Percentiles rank a stretch among this genome's conserved stretches.
Conservation (phyloP, 768 basidiomycete species). For the Gelatoporia subvermispora region DNA sequence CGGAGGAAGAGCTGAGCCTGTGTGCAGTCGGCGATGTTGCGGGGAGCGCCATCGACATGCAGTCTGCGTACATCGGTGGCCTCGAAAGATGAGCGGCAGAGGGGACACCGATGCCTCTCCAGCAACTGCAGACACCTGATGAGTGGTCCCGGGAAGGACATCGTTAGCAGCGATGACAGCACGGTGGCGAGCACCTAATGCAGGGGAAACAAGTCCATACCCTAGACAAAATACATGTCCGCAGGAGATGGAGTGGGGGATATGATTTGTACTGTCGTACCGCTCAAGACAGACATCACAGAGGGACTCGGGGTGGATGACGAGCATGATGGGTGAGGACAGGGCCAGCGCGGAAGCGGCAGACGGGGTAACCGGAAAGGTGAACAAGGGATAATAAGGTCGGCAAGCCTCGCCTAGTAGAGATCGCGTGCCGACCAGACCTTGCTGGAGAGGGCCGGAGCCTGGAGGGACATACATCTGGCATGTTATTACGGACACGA, state of each 20-base stretch:
- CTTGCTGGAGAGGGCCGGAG: constrained; percentile 14
- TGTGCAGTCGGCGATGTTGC: constrained; percentile 26
- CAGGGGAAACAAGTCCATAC: constrained; percentile 10
- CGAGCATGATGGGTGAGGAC: constrained; percentile 52
- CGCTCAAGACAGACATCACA: constrained; percentile 76
- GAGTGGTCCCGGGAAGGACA: too few relatives aligned
- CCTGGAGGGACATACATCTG: constrained; percentile 16
- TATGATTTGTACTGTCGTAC: constrained; percentile 44
- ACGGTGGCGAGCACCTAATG: not conserved
- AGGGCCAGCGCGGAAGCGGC: constrained; percentile 17
- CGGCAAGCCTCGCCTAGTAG: constrained; percentile 23
- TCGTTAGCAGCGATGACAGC: not conserved
- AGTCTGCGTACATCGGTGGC: constrained; percentile 44
- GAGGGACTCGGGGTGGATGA: constrained; percentile 54
- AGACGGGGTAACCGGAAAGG: constrained; percentile 1
- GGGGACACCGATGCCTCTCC: constrained; percentile 47
- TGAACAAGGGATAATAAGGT: constrained; percentile 16
- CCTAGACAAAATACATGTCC: constrained; percentile 61
- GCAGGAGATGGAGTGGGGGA: constrained; percentile 62
- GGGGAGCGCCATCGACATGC: constrained; percentile 51
- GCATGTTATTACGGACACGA: constrained; percentile 13
- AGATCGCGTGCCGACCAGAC: constrained; percentile 25
- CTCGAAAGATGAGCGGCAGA: constrained; percentile 57
- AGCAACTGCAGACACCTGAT: constrained; percentile 53
- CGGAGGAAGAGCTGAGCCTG: constrained; percentile 46